Conservation (phyloP, 768 basidiomycete genomes). For the Russula sp. region DNA sequence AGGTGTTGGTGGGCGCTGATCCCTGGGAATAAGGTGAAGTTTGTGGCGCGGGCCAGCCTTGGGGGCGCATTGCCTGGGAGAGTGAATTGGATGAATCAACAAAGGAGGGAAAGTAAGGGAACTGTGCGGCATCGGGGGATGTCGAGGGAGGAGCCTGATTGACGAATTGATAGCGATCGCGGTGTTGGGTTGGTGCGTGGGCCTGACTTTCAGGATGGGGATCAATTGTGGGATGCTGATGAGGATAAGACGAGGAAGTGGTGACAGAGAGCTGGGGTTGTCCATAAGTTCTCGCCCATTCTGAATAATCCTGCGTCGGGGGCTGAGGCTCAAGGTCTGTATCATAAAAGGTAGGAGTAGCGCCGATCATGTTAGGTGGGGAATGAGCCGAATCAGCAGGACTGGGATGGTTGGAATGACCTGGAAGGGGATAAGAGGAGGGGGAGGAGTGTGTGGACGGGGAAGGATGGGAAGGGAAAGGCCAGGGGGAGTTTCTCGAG, state of each 20-base stretch:
- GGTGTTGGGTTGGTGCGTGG: constrained; percentile 3
- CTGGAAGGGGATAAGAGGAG: neutral
- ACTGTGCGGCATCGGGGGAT: neutral
- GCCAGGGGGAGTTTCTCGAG: constrained; percentile 8
- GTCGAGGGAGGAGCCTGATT: constrained; percentile 8
- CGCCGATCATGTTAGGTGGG: constrained; percentile 30
- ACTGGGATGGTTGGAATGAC: constrained; percentile 9
- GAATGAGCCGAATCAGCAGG: constrained; percentile 3
- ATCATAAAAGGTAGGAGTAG: constrained; percentile 30
- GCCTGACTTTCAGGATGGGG: neutral
- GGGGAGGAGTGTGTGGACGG: constrained; percentile 14
- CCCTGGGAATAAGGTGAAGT: neutral
- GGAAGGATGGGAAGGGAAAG: constrained; percentile 10
- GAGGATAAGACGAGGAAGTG: constrained; percentile 1
- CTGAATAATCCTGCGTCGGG: constrained; percentile 20
- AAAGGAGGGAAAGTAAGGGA: neutral
- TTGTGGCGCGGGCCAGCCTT: neutral
- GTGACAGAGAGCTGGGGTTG: constrained; percentile 6
- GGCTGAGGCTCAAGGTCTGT: constrained; percentile 23
- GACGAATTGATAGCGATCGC: constrained; percentile 26
- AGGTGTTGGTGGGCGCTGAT: neutral
- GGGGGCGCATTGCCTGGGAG: neutral
- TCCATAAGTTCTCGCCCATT: no score
- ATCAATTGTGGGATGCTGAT: neutral
- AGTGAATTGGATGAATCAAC: neutral